Evolutionary conservation across 768 basidiomycete species (phyloP).

Genomic region (Suillus discolor): DNA sequence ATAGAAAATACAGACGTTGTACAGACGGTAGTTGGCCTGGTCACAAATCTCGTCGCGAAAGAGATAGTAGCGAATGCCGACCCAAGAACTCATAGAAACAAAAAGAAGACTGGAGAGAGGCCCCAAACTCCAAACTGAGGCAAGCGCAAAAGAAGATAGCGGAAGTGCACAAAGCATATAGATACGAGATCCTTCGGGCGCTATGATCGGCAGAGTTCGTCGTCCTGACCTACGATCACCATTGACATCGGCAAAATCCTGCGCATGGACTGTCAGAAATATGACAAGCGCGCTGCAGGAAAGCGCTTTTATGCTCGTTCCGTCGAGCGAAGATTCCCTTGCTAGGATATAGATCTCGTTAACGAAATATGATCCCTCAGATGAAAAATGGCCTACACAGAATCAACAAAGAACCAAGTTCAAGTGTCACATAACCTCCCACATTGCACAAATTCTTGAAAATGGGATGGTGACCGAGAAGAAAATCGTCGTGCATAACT

Average conservation of each 20-base stretch:
- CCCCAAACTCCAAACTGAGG: slow-evolving; percentile 18
- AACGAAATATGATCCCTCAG: background rate
- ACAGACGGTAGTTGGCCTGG: slow-evolving; percentile 14
- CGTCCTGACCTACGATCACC: slow-evolving; percentile 34
- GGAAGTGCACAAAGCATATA: slow-evolving; percentile 18
- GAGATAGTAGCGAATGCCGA: slow-evolving; percentile 19
- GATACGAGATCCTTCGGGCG: slow-evolving; percentile 18
- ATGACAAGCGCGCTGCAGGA: slow-evolving; percentile 32
- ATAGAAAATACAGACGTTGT: slow-evolving; percentile 13
- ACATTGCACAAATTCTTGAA: slow-evolving; percentile 35
- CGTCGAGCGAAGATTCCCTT: background rate
- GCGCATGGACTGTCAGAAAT: slow-evolving; percentile 39
- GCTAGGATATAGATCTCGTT: background rate
- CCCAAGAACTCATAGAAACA: slow-evolving; percentile 15
- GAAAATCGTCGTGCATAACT: slow-evolving; percentile 34
- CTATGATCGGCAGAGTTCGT: slow-evolving; percentile 32
- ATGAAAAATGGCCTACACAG: slow-evolving; percentile 18
- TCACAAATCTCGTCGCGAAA: slow-evolving; percentile 16
- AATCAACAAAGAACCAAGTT: slow-evolving; percentile 36
- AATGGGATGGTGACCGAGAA: slow-evolving; percentile 27
- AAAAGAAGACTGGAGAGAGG: slow-evolving; percentile 12
- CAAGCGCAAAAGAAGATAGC: slow-evolving; percentile 13
- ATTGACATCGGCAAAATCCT: slow-evolving; percentile 36
- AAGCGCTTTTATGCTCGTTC: slow-evolving; percentile 5
- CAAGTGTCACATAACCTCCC: slow-evolving; percentile 35